Conservation (phyloP, 306 rosid genomes). For the Vigna unguiculata region DNA sequence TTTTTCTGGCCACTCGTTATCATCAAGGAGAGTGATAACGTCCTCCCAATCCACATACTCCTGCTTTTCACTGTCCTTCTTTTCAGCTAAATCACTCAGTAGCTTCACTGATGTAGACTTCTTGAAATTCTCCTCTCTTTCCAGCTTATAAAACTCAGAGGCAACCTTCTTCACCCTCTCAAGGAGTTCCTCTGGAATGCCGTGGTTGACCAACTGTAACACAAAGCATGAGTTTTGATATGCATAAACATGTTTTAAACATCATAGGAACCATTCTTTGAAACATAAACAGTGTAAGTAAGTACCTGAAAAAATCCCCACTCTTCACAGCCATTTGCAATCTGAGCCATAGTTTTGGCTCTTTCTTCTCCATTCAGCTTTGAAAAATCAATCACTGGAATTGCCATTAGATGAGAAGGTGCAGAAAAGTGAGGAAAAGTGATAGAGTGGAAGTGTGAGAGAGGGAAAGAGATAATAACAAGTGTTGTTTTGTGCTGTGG, state of each 20-base stretch:
- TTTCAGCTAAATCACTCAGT: conserved; percentile 59
- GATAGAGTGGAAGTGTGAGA: background rate
- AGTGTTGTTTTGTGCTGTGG: conserved; percentile 43
- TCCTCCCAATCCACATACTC: conserved; percentile 94
- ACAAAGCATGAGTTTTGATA: conserved; percentile 31
- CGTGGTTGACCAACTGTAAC: conserved; percentile 93
- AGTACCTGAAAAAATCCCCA: conserved; percentile 99
- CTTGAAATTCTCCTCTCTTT: conserved; percentile 86
- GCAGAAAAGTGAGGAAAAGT: conserved; percentile 31
- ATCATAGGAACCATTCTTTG: conserved; percentile 5
- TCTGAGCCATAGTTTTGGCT: conserved; percentile 75
- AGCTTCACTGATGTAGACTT: conserved; percentile 60
- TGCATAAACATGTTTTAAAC: conserved; percentile 1
- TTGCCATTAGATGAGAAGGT: conserved; percentile 60
- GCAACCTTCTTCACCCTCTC: conserved; percentile 88
- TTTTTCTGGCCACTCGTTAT: conserved; percentile 75
- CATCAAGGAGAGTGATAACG: conserved; percentile 79
- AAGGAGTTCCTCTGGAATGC: conserved; percentile 84
- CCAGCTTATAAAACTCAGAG: conserved; percentile 69
- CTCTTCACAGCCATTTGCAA: conserved; percentile 94
- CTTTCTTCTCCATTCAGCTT: conserved; percentile 83
- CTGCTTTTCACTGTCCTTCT: conserved; percentile 57
- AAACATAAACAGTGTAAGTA: conserved; percentile 34
- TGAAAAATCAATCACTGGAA: conserved; percentile 97
- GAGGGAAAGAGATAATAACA: conserved; percentile 18